Evolutionary conservation across 495 filamentous ascomycete species (phyloP), one percentile per base, ranked within the genome.

Genomic region (Diplogelasinospora grovesii): DNA sequence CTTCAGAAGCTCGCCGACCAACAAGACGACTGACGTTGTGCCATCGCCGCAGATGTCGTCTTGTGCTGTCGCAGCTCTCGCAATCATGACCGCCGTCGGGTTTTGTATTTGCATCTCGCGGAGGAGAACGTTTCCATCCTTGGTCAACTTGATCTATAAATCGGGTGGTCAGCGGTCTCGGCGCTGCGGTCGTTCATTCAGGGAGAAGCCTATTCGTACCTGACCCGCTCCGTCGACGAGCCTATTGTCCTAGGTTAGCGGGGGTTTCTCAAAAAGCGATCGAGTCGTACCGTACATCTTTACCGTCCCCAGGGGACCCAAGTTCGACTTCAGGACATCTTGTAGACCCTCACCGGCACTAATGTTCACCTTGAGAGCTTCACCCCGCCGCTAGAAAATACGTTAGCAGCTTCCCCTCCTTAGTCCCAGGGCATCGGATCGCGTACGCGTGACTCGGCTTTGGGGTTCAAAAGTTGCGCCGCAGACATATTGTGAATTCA

Each of bases 41-140:
- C 92, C 92, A 66, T 99, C 92, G 53, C 92, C 92, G 45, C 86
- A 92, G 43, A 99, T 99, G 54, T 99, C 92, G 63, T 99, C 92
- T 64, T 97, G 89, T 43, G 92, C 92, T 7, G 92, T 99, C 36
- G 93, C 92, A 49, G 92, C 93, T 61, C 92, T 77, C 43, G 93
- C 92, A 63, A 99, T 99, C 89, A 99, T 96, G 47, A 98, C 89
- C 41, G 89, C 89, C 27, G 85, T 90, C 22, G 85, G 85, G 58
- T 90, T 89, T 68, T 89, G 85, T 61, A 92, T 75, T 69, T 90
- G 87, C 93, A 99, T 99, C 63, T 99, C 92, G 52, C 87, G 77
- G 51, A 99, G 61, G 39, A 99, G 70, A 34, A 97, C 92, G 58
- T 92, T 94, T 56, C 92, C 92, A 73, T 99, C 92, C 67, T 99